A percentile compares a stretch with the other conserved stretches of the same genome.
Conservation (phyloP, 306 rosid genomes). For the Rosa rugosa region DNA sequence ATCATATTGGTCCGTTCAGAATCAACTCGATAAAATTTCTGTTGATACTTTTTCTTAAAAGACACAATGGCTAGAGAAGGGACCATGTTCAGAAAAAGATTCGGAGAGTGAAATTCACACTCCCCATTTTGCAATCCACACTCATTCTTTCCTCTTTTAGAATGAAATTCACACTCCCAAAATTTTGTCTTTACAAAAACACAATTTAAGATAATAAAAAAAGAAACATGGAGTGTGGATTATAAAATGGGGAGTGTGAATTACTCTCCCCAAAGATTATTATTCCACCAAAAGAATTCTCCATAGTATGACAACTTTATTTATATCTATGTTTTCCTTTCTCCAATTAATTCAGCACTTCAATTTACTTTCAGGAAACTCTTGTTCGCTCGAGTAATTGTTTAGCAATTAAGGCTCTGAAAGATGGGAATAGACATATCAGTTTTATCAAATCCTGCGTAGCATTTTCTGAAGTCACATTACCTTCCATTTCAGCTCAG, state of each 20-base stretch:
- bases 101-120: too few relatives aligned
- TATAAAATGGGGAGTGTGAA: too few relatives aligned
- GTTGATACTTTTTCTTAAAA: neutral
- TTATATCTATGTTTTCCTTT: neutral
- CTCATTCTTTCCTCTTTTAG: too few relatives aligned
- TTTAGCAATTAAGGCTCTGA: constrained; percentile 70
- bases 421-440: constrained; percentile 40
- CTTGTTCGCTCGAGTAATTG: constrained; percentile 82
- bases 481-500: constrained; percentile 70
- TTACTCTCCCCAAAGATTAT: neutral
- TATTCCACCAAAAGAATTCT: neutral
- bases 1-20: neutral
- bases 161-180: too few relatives aligned
- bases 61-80: constrained; percentile 10
- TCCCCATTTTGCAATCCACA: too few relatives aligned
- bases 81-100: constrained; percentile 4
- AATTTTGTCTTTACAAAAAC: too few relatives aligned
- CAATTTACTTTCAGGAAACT: constrained; percentile 65
- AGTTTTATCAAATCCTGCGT: constrained; percentile 77
- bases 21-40: constrained; percentile 1
- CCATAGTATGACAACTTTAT: neutral
- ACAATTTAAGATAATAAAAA: too few relatives aligned
- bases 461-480: constrained; percentile 86
- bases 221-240: too few relatives aligned
- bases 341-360: constrained; percentile 27